These are phyloP conservation scores for Cordyceps militaris DNA, from an alignment of 2,329 filamentous ascomycete genomes.

Conservation along the genomic window DNA sequence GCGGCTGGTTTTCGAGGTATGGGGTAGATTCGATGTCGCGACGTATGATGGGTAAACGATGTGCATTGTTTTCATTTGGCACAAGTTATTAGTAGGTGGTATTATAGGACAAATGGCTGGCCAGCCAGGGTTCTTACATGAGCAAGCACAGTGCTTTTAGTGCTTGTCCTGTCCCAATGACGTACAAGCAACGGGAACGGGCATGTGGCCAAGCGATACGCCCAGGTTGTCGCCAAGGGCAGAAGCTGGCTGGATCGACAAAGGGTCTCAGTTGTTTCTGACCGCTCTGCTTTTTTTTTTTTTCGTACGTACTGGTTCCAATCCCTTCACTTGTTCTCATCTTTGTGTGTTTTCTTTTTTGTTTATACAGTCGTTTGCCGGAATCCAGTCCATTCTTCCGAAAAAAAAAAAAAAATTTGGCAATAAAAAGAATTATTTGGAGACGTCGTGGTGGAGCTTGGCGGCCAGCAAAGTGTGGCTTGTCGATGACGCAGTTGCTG, in stretches of 20 bases:
- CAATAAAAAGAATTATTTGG: neutral
- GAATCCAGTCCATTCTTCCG: too few relatives aligned
- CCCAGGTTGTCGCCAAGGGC: neutral
- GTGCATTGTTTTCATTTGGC: too few relatives aligned
- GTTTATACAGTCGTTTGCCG: neutral
- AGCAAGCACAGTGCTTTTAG: too few relatives aligned
- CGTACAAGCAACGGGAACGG: neutral
- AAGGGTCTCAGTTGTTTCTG: neutral
- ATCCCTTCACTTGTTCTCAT: neutral
- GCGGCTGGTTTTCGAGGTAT: neutral
- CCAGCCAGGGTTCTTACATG: too few relatives aligned
- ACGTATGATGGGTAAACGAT: too few relatives aligned
- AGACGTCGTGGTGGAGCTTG: neutral
- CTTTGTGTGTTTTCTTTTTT: neutral
- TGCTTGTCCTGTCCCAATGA: neutral
- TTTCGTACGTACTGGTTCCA: neutral
- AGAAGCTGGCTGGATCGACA: neutral
- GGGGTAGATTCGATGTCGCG: neutral
- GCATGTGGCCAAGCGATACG: slow-evolving; percentile 11
- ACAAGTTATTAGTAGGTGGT: too few relatives aligned
- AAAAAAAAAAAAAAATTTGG: neutral
- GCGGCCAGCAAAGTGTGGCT: slow-evolving; percentile 11
- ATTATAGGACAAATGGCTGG: too few relatives aligned
- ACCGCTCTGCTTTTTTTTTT: neutral
- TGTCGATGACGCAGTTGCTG: slow-evolving; percentile 29